Conservation (phyloP, 257 asterid genomes). For the Lavandula angustifolia region DNA sequence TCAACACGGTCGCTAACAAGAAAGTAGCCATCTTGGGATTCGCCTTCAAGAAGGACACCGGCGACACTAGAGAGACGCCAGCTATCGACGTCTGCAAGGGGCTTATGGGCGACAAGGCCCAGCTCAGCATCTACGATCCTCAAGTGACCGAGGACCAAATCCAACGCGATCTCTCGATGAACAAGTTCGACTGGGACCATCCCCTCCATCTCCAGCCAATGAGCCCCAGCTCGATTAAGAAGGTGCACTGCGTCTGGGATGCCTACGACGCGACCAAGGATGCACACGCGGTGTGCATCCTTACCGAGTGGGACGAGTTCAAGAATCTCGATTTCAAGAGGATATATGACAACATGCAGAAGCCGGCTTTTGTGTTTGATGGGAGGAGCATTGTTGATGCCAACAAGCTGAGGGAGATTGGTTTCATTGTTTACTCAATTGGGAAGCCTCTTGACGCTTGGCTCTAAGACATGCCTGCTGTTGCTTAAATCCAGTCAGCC, state of each 20-base stretch:
- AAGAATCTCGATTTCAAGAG: slow-evolving; percentile 53
- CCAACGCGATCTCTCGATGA: slow-evolving; percentile 42
- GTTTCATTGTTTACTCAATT: slow-evolving; percentile 67
- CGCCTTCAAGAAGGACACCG: too few species aligned
- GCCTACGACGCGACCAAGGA: slow-evolving; percentile 62
- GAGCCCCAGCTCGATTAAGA: slow-evolving; percentile 58
- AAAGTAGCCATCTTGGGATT: too few species aligned
- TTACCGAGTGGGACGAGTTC: slow-evolving; percentile 75
- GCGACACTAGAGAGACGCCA: not conserved
- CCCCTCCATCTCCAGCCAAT: slow-evolving; percentile 70
- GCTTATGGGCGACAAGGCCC: too few species aligned
- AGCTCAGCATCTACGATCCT: too few species aligned
- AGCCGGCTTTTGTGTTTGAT: slow-evolving; percentile 65
- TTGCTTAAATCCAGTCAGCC: slow-evolving; percentile 36
- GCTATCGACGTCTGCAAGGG: too few species aligned
- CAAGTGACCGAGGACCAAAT: slow-evolving; percentile 69
- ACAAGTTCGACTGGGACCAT: slow-evolving; percentile 59
- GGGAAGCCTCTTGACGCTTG: slow-evolving; percentile 76
- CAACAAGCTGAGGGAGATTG: slow-evolving; percentile 61
- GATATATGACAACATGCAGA: slow-evolving; percentile 64
- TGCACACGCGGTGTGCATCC: slow-evolving; percentile 64
- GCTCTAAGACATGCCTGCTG: slow-evolving; percentile 79
- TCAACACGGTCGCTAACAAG: too few species aligned
- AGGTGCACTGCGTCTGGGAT: slow-evolving; percentile 54
- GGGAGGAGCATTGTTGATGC: slow-evolving; percentile 57